Conservation (phyloP, 495 filamentous ascomycete species). For the Trichoderma parareesei region DNA sequence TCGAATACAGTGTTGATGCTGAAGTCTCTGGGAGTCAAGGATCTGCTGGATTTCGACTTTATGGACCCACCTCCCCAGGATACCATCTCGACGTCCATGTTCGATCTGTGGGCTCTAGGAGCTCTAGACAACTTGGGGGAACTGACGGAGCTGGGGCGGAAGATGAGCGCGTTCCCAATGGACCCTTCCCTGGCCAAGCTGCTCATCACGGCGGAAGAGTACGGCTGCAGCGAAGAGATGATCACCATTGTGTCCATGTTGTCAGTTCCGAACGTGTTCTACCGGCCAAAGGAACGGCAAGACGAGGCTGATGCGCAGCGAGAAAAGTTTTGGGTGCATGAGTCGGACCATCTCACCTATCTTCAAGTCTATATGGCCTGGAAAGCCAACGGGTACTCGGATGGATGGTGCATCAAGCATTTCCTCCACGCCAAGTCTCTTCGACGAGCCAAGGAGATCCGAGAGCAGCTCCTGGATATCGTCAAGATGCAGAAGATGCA, state of each 20-base stretch:
- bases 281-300: constrained; percentile 92
- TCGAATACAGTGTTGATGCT: constrained; percentile 90
- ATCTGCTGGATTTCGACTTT: constrained; percentile 95
- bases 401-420: constrained; percentile 86
- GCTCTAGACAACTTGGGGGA: constrained; percentile 91
- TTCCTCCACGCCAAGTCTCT: constrained; percentile 91
- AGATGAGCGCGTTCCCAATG: constrained; percentile 98
- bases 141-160: constrained; percentile 74
- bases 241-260: constrained; percentile 97
- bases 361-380: constrained; percentile 95
- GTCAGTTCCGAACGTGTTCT: constrained; percentile 93
- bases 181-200: constrained; percentile 91
- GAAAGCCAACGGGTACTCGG: constrained; percentile 82
- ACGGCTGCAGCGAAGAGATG: constrained; percentile 95
- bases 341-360: constrained; percentile 93
- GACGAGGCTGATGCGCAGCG: constrained; percentile 93
- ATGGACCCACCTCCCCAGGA: constrained; percentile 99
- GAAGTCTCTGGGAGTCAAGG: constrained; percentile 90
- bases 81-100: constrained; percentile 92
- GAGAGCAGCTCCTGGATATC: constrained; percentile 88
- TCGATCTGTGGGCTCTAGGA: constrained; percentile 96
- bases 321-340: constrained; percentile 98
- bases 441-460: constrained; percentile 83
- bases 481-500: constrained; percentile 91
- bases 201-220: constrained; percentile 77